phyloP scores from a whole-genome alignment of 495 filamentous ascomycete species.

The Hapsidospora chrysogenum region DNA sequence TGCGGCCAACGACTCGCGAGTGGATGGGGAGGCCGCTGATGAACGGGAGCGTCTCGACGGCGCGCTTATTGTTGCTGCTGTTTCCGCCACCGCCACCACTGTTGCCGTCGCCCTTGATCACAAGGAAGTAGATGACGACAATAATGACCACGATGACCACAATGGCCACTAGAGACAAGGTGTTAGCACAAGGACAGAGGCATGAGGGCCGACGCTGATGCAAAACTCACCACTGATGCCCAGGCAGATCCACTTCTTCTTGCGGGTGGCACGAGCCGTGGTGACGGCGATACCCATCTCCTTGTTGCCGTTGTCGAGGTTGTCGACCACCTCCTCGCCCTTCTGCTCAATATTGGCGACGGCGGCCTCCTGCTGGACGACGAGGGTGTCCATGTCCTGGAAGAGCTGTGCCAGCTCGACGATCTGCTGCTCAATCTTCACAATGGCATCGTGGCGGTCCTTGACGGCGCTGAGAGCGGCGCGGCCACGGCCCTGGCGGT shows the following conservation, averaged over 20 bases:
- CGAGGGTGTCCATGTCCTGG: constrained; percentile 65
- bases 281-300: constrained; percentile 62
- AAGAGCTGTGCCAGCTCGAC: constrained; percentile 71
- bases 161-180: constrained; percentile 25
- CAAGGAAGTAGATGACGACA: constrained; percentile 27
- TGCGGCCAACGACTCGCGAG: background rate
- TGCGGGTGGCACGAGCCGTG: constrained; percentile 62
- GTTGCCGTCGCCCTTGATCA: constrained; percentile 8
- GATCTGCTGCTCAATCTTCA: constrained; percentile 80
- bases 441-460: constrained; percentile 73
- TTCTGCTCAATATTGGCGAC: constrained; percentile 67
- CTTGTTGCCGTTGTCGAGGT: constrained; percentile 65
- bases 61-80: background rate
- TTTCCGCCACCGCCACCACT: constrained; percentile 1
- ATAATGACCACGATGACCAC: constrained; percentile 32
- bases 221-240: constrained; percentile 55
- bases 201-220: background rate
- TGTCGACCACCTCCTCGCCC: constrained; percentile 58
- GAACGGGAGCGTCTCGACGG: background rate
- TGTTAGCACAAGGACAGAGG: background rate
- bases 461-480: constrained; percentile 59
- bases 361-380: constrained; percentile 66
- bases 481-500: constrained; percentile 65
- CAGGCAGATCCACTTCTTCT: constrained; percentile 98
- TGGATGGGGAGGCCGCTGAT: background rate